Base-by-base conservation (phyloP, 2,329 filamentous ascomycete genomes). In the Fusarium proliferatum region DNA sequence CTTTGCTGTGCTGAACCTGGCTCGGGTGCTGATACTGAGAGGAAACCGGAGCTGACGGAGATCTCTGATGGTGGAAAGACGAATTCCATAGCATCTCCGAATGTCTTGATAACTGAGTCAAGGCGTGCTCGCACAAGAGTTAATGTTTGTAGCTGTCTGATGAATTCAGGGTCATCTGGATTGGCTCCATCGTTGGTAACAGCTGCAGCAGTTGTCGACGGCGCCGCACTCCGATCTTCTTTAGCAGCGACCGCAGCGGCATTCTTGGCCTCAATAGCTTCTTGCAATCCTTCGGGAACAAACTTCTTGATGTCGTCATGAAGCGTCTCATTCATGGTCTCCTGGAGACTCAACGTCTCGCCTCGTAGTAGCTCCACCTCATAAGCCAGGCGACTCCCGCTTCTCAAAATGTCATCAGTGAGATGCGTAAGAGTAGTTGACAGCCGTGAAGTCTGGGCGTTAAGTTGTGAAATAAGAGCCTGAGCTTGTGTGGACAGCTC, bases 51-150 rank as follows among this genome's bases (percentile, higher is more conserved):
- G 51, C 92, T 90, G 64, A 97, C 89, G 0, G 93, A 96, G 17
- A 95, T 84, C 79, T 97, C 95, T 1, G 94, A 97, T 0, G 96
- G 95, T 2, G 96, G 94, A 56, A 98, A 90, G 2, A 94, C 93
- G 88, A 97, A 98, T 76, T 97, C 93, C 94, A 98, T 97, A 38
- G 96, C 96, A 77, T 97, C 93, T 45, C 95, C 96, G 81, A 99
- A 99, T 2, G 92, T 93, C 81, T 94, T 93, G 78, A 98, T 95
- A 30, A 98, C 95, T 3, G 91, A 89, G 73, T 98, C 95, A 21
- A 99, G 88, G n/a, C 95, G 92, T 4, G 90, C 85, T 57, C 95
- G 93, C 34, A 98, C 94, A 46, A 93, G 88, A 7, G 93, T 94
- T 42, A 99, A 87, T 19, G 93, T 97, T 75, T 94, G 93, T 62